phyloP scores from a whole-genome alignment of 2,329 filamentous ascomycete species.

The Trichoderma guizhouense region DNA sequence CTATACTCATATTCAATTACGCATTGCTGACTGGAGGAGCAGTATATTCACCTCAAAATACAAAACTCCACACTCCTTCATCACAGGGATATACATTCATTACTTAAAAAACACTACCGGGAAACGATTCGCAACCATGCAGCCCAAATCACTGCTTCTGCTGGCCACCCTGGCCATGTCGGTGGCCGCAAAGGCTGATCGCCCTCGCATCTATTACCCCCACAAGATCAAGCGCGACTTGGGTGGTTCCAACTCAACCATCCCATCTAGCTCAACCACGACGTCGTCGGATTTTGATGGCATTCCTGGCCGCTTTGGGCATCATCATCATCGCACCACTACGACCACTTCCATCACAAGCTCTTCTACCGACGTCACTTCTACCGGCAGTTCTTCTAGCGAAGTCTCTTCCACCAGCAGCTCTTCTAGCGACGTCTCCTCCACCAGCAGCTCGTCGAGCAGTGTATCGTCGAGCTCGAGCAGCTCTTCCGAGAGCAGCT shows the following conservation, averaged over 20 bases:
- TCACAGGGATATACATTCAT: constrained; percentile 20
- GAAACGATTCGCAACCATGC: constrained; percentile 41
- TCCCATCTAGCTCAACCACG: constrained; percentile 7
- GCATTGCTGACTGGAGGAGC: background rate
- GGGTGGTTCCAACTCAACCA: constrained; percentile 38
- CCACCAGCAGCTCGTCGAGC: background rate
- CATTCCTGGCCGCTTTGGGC: background rate
- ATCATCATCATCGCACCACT: background rate
- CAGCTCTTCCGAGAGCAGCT: background rate
- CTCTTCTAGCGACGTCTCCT: background rate
- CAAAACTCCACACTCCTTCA: constrained; percentile 14
- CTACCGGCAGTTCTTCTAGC: background rate
- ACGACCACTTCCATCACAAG: background rate
- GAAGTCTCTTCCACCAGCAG: background rate
- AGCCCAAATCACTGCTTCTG: constrained; percentile 44
- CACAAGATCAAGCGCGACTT: constrained; percentile 53
- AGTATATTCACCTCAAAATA: constrained; percentile 18
- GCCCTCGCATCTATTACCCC: constrained; percentile 56
- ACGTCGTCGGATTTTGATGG: background rate
- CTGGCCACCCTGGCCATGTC: constrained; percentile 49
- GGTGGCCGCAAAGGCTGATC: constrained; percentile 40
- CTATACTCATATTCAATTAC: background rate
- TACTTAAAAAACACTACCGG: constrained; percentile 20
- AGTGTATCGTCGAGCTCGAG: background rate
- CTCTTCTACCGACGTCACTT: background rate